Base-by-base conservation (phyloP, 805 yeast species). In the Saccharomycopsis sp. region DNA sequence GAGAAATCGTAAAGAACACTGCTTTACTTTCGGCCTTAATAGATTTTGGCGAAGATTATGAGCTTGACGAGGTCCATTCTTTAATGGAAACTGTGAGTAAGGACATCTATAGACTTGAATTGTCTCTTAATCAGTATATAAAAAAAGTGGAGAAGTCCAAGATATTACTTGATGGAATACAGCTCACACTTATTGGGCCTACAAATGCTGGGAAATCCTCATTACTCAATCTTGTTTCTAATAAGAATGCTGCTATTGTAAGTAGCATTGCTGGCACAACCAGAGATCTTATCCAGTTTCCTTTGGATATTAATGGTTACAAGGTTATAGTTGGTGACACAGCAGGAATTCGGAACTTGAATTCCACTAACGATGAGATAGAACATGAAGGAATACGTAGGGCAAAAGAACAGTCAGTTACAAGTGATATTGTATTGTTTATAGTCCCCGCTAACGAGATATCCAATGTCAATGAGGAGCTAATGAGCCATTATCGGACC, bases 171-270 rank as follows among this genome's bases (percentile, higher is more conserved):
- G 75, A 79, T 23, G 99, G 99, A 0, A 83, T 93, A 29, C 82
- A 81, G 58, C 66, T 92, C 24, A 83, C 86, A 0, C 73, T 94
- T 8, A 63, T 92, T 14, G 99, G 99, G 0, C 94, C 96, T 3
- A 97, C 99, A 1, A 94, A 94, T 70, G 97, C 97, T 0, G 99
- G 99, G 0, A 94, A 94, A 68, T 91, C 97, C 2, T 89, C 97
- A 0, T 72, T 94, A 9, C 70, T 94, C 55, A 94, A 94, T 66
- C 67, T 73, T n/a, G 70, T 94, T 5, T 89, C 92, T 0, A 78
- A 84, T 59, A 81, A 87, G 22, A 96, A 91, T 22, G 87, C 90
- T 17, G 96, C 97, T 0, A 90, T 94, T 44, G 98, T 94, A 0
- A 89, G 97, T 68, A 84, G 84, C 44, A 81, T 88, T 3, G 96